phyloP scores from a whole-genome alignment of 768 basidiomycete species.

The Phaffia australis region DNA sequence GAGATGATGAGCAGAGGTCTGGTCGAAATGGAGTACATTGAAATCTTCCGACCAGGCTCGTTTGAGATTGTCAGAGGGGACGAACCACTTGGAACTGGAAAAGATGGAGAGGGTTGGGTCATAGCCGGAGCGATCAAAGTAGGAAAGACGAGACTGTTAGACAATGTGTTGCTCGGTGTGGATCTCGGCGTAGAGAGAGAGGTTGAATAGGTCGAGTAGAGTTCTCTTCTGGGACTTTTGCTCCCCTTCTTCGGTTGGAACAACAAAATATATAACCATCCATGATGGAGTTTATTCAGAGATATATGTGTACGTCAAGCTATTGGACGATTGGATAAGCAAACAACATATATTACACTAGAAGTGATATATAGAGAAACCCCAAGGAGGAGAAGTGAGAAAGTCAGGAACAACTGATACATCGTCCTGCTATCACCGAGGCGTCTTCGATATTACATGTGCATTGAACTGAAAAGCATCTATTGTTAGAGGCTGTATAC shows the following conservation, averaged over 20 bases:
- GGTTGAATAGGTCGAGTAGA: background rate
- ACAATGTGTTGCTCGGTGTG: slow-evolving; percentile 68
- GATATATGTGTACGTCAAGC: background rate
- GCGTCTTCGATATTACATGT: too few relatives aligned
- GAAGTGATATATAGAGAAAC: too few relatives aligned
- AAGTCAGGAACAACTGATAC: too few relatives aligned
- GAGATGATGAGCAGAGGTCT: slow-evolving; percentile 40
- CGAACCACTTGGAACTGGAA: slow-evolving; percentile 32
- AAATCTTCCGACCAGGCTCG: slow-evolving; percentile 69
- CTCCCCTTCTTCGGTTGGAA: background rate
- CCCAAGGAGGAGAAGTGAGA: too few relatives aligned
- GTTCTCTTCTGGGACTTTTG: background rate
- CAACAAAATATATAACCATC: background rate
- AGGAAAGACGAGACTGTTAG: slow-evolving; percentile 78
- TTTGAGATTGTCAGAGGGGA: slow-evolving; percentile 52
- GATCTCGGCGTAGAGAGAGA: slow-evolving; percentile 27
- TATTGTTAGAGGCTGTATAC: too few relatives aligned
- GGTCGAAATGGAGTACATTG: slow-evolving; percentile 68
- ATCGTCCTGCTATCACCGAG: too few relatives aligned
- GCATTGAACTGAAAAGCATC: too few relatives aligned
- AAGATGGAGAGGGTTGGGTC: slow-evolving; percentile 46
- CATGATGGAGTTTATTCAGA: too few relatives aligned
- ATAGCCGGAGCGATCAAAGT: slow-evolving; percentile 80
- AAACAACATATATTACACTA: background rate
- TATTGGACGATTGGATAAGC: background rate